A percentile compares a stretch with the other conserved stretches of the same genome.
Conservation (phyloP, 306 rosid genomes). For the Oemleria cerasiformis region DNA sequence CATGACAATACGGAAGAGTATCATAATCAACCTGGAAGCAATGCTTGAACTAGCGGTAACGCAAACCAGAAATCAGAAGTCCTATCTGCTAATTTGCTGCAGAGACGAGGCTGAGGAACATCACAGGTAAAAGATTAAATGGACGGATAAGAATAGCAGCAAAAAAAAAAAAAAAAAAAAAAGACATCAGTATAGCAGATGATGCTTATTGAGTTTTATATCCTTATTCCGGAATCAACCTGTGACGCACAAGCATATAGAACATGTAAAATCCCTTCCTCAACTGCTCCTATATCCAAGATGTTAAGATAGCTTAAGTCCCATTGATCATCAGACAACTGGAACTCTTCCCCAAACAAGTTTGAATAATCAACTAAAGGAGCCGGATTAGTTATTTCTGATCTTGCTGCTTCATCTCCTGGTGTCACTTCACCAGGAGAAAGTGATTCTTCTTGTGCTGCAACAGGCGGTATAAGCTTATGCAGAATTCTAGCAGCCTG, state of each 20-base stretch:
- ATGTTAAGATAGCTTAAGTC: constrained; percentile 69
- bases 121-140: constrained; percentile 18
- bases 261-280: constrained; percentile 86
- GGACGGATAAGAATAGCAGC: constrained; percentile 12
- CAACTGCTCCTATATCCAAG: constrained; percentile 79
- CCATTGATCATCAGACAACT: constrained; percentile 67
- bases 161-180: constrained; percentile 10
- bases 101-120: constrained; percentile 68
- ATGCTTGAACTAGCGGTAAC: constrained; percentile 80
- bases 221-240: constrained; percentile 50
- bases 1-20: constrained; percentile 6
- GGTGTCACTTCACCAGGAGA: constrained; percentile 47
- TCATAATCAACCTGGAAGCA: constrained; percentile 77
- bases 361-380: constrained; percentile 66
- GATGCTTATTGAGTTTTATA: constrained; percentile 13
- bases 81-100: constrained; percentile 82
- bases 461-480: constrained; percentile 61
- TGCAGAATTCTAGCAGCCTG: constrained; percentile 83
- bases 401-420: constrained; percentile 52
- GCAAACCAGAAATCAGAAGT: constrained; percentile 73
- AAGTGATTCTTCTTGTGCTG: constrained; percentile 45
- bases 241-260: constrained; percentile 91
- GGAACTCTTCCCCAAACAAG: constrained; percentile 84
- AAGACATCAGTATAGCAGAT: constrained; percentile 18
- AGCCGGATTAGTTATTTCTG: constrained; percentile 43